Evolutionary conservation across 2,329 filamentous ascomycete species (phyloP).

Genomic region (Epichloe hybrida): DNA sequence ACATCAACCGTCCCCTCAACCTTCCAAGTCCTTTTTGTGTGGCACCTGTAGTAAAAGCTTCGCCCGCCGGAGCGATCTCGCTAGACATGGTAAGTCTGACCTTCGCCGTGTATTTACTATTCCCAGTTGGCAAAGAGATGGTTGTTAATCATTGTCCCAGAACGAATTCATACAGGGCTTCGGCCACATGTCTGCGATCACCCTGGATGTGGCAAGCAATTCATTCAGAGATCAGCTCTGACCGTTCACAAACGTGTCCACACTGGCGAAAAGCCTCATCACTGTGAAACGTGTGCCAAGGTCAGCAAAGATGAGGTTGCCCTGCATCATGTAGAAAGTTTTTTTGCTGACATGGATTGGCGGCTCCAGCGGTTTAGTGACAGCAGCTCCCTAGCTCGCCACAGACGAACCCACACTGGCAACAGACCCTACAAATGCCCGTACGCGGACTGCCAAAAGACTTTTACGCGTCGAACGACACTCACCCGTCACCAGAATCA

Average conservation of each 20-base stretch:
- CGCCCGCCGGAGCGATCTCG: constrained; percentile 83
- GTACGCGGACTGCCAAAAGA: constrained; percentile 96
- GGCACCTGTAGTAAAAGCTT: constrained; percentile 85
- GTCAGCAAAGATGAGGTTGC: constrained; percentile 34
- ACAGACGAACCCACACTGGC: constrained; percentile 88
- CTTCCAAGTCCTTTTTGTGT: constrained; percentile 68
- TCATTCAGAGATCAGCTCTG: constrained; percentile 90
- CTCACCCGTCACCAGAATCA: constrained; percentile 92
- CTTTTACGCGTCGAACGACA: constrained; percentile 89
- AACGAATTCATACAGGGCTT: constrained; percentile 87
- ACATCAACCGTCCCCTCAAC: constrained; percentile 21
- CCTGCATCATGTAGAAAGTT: not conserved
- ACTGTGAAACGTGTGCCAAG: constrained; percentile 95
- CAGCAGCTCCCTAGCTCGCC: constrained; percentile 84
- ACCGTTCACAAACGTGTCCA: constrained; percentile 94
- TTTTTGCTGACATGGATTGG: not conserved
- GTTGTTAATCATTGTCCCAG: constrained; percentile 34
- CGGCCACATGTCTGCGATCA: constrained; percentile 88
- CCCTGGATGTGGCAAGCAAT: constrained; percentile 81
- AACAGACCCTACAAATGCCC: constrained; percentile 96
- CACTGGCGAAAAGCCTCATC: constrained; percentile 95
- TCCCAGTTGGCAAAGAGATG: not conserved
- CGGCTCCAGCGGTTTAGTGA: constrained; percentile 74
- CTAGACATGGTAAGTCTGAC: constrained; percentile 72
- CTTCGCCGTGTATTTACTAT: not conserved